Base-by-base conservation (phyloP, 2,329 filamentous ascomycete species). In the Monosporascus sp. region DNA sequence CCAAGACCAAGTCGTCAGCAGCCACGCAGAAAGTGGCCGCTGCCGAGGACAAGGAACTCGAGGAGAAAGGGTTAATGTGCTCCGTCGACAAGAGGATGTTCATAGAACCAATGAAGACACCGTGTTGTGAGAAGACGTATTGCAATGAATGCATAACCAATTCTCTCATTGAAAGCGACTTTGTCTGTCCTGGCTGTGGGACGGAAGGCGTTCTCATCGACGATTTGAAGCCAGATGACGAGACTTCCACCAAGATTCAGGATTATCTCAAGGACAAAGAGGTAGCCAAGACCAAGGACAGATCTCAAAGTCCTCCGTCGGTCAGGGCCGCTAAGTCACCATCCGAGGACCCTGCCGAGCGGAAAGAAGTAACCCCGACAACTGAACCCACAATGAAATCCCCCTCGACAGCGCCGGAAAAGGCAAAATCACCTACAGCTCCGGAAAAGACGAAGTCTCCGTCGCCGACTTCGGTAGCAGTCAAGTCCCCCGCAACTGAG, bases 101-200 rank as follows among this genome's bases (percentile, higher is more conserved):
- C 77, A 87, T 95, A 85, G 91, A 97, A 73, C 93, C 94, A 82
- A 94, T 95, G 82, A 96, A 96, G 84, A 97, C 94, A 69, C 93
- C 94, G 62, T 99, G 94, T 83, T 99, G 94, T 81, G 84, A 89
- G 77, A 95, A 89, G 83, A 97, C 92, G 70, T 99, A 96, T 81
- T 99, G 94, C 82, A 94, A 94, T 84, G 91, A 97, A 72, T 99
- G 94, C 87, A 97, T 99, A 76, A 95, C 94, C 72, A 96, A 96
- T 83, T 90, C 92, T 75, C 86, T 99, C 74, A 93, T 97, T 76
- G 92, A 97, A 79, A 94, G 88, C 83, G 94, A 99, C 81, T 91
- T 99, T 75, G 81, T 92, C 73, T 99, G 94, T 74, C 94, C 94
- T 60, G 87, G 86, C 63, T 99, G 94, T 79, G 85, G 90, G 74